Evolutionary conservation across 495 filamentous ascomycete genomes (phyloP).

Genomic region (Xylaria longipes): DNA sequence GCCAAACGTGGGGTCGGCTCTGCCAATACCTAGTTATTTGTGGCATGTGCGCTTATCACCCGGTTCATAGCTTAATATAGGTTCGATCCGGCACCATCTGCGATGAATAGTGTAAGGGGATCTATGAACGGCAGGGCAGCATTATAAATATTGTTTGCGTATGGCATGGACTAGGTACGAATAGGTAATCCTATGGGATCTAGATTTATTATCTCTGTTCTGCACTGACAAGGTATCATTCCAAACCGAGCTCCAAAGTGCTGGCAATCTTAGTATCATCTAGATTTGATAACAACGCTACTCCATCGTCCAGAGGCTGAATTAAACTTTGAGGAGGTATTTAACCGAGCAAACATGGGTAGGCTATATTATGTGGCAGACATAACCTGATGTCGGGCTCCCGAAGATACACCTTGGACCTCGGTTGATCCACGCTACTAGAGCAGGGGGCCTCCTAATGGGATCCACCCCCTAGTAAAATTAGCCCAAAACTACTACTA

Average conservation of each 20-base stretch:
- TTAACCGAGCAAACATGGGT: conserved; percentile 1
- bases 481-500: too few species aligned
- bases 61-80: background rate
- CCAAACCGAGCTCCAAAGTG: background rate
- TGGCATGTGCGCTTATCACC: background rate
- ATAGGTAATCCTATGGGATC: background rate
- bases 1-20: background rate
- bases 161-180: background rate
- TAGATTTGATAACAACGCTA: background rate
- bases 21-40: too few species aligned
- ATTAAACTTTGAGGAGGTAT: conserved; percentile 1
- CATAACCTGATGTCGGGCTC: background rate
- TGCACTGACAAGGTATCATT: background rate
- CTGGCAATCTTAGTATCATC: too few species aligned
- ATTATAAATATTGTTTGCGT: background rate
- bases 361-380: background rate
- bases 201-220: background rate
- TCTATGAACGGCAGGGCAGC: background rate
- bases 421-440: conserved; percentile 4
- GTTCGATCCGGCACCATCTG: background rate
- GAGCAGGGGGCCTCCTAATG: too few species aligned
- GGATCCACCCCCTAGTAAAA: too few species aligned
- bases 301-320: conserved; percentile 2
- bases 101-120: background rate
- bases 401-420: background rate